Percentiles rank a stretch among this genome's conserved stretches.
These are phyloP conservation scores for Dentipellis fragilis DNA, from an alignment of 768 basidiomycete genomes.

Conservation along the genomic window DNA sequence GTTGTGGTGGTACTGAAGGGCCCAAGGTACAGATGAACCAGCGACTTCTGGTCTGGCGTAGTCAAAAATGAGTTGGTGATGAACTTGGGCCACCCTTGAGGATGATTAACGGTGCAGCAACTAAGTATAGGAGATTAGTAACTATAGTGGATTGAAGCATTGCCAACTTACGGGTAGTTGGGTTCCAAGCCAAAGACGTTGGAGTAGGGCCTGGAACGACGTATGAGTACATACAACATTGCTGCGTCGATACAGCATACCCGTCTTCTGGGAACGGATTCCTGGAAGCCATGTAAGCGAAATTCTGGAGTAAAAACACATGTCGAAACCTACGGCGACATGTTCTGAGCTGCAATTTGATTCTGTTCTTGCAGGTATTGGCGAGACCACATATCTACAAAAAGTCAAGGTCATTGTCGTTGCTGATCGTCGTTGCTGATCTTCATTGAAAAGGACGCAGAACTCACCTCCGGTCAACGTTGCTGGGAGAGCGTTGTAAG, in stretches of 20 bases:
- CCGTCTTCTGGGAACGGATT: background rate
- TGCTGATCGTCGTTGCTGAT: background rate
- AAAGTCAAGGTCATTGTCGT: background rate
- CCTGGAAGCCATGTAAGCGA: background rate
- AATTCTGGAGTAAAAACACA: background rate
- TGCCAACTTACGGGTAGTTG: background rate
- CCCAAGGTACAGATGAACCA: slow-evolving; percentile 39
- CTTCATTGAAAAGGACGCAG: background rate
- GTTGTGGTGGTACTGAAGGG: slow-evolving; percentile 34
- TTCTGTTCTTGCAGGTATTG: slow-evolving; percentile 54
- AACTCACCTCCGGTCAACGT: slow-evolving; percentile 33
- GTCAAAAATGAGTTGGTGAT: slow-evolving; percentile 41
- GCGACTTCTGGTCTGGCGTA: slow-evolving; percentile 32
- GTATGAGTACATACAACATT: background rate
- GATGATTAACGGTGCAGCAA: slow-evolving; percentile 44
- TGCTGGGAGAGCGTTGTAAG: slow-evolving; percentile 42
- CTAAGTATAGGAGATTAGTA: slow-evolving; percentile 12
- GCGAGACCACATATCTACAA: slow-evolving; percentile 44
- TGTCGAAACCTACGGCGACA: slow-evolving; percentile 32
- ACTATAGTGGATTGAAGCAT: background rate
- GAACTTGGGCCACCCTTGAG: slow-evolving; percentile 48
- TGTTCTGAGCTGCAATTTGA: slow-evolving; percentile 45
- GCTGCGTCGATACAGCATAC: background rate
- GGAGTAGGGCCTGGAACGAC: background rate
- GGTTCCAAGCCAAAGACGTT: background rate